phyloP scores from a whole-genome alignment of 495 filamentous ascomycete species.

The Trichocladium uniseriatum region DNA sequence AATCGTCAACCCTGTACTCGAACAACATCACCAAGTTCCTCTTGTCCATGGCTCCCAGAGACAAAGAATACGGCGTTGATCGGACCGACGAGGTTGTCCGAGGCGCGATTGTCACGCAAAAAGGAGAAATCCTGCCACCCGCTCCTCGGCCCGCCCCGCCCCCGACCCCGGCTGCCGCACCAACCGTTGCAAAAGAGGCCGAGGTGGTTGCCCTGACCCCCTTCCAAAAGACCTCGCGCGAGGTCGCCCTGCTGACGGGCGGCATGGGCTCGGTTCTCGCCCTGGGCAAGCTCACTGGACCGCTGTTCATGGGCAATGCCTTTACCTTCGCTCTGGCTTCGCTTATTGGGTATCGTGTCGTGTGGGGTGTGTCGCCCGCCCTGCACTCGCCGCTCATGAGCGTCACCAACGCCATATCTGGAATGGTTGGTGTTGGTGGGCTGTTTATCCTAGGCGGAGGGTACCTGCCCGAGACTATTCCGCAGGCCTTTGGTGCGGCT shows the following conservation, averaged over 20 bases:
- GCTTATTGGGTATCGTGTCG: conserved; percentile 69
- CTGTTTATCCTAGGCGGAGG: conserved; percentile 75
- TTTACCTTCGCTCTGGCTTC: conserved; percentile 72
- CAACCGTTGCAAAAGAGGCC: conserved; percentile 44
- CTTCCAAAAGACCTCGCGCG: conserved; percentile 63
- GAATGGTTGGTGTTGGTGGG: conserved; percentile 76
- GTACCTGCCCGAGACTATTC: conserved; percentile 61
- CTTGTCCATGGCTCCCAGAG: conserved; percentile 63
- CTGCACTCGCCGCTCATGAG: conserved; percentile 77
- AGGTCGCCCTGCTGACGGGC: conserved; percentile 58
- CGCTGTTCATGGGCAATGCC: conserved; percentile 72
- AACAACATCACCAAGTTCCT: conserved; percentile 83
- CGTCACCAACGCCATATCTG: conserved; percentile 79
- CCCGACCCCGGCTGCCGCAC: conserved; percentile 46
- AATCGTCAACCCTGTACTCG: conserved; percentile 73
- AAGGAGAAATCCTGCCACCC: conserved; percentile 62
- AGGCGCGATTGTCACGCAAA: conserved; percentile 64
- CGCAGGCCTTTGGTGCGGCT: conserved; percentile 62
- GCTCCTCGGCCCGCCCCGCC: conserved; percentile 64
- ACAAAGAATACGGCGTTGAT: conserved; percentile 65
- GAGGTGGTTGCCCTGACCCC: conserved; percentile 58
- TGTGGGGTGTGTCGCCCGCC: conserved; percentile 69
- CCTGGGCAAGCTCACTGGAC: conserved; percentile 66
- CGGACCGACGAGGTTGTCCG: conserved; percentile 71
- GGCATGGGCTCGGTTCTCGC: conserved; percentile 64